A percentile compares a stretch with the other conserved stretches of the same genome.
phyloP scores from a whole-genome alignment of 2,329 filamentous ascomycete species.

The Ascochyta fabae region DNA sequence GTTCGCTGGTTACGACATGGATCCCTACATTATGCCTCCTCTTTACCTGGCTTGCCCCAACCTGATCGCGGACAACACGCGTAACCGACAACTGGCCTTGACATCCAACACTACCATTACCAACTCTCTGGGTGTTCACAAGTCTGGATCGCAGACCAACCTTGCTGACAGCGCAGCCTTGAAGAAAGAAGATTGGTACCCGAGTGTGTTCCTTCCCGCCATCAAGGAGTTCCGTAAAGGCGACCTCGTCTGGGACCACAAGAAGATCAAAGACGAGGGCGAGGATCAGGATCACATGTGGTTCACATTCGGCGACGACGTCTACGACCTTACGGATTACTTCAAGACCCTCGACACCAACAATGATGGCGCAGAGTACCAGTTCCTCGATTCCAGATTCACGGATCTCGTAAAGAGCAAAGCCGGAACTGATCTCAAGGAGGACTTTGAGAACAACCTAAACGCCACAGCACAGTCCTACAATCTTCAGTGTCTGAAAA shows the following conservation, averaged over 20 bases:
- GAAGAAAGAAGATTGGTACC: constrained; percentile 76
- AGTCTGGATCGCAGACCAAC: constrained; percentile 67
- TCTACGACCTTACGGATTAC: constrained; percentile 94
- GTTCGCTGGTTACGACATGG: constrained; percentile 79
- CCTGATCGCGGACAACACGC: constrained; percentile 61
- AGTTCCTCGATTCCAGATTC: constrained; percentile 75
- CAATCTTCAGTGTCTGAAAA: constrained; percentile 80
- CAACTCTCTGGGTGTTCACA: constrained; percentile 67
- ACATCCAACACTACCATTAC: constrained; percentile 69
- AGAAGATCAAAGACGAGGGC: constrained; percentile 69
- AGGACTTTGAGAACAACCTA: constrained; percentile 65
- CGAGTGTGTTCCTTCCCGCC: constrained; percentile 71
- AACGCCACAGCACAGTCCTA: constrained; percentile 64
- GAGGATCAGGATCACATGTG: constrained; percentile 72
- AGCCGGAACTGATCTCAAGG: constrained; percentile 79
- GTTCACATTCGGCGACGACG: constrained; percentile 75
- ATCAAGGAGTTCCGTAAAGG: constrained; percentile 91
- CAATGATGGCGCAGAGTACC: constrained; percentile 64
- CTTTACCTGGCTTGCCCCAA: constrained; percentile 76
- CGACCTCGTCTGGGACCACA: constrained; percentile 74
- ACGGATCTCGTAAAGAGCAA: constrained; percentile 74
- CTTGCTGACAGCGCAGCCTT: constrained; percentile 63
- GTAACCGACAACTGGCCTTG: constrained; percentile 61
- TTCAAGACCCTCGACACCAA: constrained; percentile 74
- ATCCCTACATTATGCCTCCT: constrained; percentile 84